These are phyloP conservation scores for Penicillium mononematosum DNA, from an alignment of 495 filamentous ascomycete genomes.

Conservation along the genomic window DNA sequence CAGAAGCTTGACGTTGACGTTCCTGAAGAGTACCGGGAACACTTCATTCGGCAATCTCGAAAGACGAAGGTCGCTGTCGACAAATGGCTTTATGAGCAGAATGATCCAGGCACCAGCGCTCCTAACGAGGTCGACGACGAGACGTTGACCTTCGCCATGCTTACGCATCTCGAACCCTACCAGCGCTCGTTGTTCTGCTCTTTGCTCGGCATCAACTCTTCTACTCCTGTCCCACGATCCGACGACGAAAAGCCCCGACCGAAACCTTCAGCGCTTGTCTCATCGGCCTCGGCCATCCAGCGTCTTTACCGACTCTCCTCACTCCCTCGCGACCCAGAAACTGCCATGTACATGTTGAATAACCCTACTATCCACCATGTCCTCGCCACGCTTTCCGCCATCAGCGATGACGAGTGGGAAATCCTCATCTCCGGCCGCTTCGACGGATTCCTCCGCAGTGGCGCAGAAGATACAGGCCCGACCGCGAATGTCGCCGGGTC, in stretches of 20 bases:
- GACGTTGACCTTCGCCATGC: conserved; percentile 86
- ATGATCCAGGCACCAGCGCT: conserved; percentile 65
- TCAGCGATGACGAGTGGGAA: conserved; percentile 90
- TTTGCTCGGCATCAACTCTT: conserved; percentile 66
- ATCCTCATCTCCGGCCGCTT: conserved; percentile 94
- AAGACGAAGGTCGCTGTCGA: conserved; percentile 83
- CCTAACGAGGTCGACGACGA: conserved; percentile 89
- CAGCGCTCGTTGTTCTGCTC: conserved; percentile 75
- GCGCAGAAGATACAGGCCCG: conserved; percentile 65
- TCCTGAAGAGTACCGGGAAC: conserved; percentile 82
- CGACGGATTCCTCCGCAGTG: conserved; percentile 94
- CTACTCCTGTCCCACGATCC: conserved; percentile 42
- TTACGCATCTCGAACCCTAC: conserved; percentile 78
- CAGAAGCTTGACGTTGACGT: conserved; percentile 88
- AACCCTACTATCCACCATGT: conserved; percentile 80
- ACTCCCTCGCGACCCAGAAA: conserved; percentile 76
- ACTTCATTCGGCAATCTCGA: conserved; percentile 83
- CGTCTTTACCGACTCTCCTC: conserved; percentile 73
- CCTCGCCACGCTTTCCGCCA: conserved; percentile 80
- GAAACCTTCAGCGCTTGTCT: conserved; percentile 66
- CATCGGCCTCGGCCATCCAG: conserved; percentile 73
- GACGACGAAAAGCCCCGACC: conserved; percentile 51
- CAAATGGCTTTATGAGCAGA: conserved; percentile 78
- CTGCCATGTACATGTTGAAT: conserved; percentile 84
- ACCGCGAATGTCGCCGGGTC: conserved; percentile 15